Evolutionary conservation across 345 rosid species (phyloP).

Genomic region (Passiflora organensis): DNA sequence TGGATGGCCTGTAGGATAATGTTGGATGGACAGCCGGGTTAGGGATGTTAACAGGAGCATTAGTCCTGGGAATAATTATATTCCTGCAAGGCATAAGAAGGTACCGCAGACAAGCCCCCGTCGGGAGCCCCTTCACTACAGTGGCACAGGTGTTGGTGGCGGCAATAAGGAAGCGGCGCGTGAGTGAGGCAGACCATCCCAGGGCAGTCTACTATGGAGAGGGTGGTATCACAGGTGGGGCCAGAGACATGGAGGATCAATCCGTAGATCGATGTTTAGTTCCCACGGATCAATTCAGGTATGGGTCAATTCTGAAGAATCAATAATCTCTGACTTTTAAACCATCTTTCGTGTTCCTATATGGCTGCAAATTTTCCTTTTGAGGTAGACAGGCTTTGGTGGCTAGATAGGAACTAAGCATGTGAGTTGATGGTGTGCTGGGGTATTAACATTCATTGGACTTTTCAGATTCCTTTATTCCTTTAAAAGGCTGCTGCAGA

Average conservation of each 20-base stretch:
- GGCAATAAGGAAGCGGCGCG: slow-evolving; percentile 50
- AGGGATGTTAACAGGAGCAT: slow-evolving; percentile 44
- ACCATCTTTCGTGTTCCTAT: too few species aligned
- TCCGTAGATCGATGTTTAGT: slow-evolving; percentile 19
- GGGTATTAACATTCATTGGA: too few species aligned
- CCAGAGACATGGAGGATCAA: slow-evolving; percentile 9
- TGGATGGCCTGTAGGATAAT: slow-evolving; percentile 53
- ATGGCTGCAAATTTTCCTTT: too few species aligned
- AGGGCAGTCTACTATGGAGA: slow-evolving; percentile 34
- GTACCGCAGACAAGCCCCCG: slow-evolving; percentile 50
- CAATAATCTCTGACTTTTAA: too few species aligned
- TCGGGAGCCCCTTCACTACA: slow-evolving; percentile 65
- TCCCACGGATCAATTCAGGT: slow-evolving; percentile 65
- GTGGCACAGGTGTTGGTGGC: slow-evolving; percentile 74
- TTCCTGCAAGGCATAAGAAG: slow-evolving; percentile 53
- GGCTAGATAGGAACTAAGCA: too few species aligned
- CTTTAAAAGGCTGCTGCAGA: too few species aligned
- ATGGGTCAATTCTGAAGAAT: slow-evolving; percentile 1
- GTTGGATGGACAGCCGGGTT: slow-evolving; percentile 74
- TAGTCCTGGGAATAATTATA: slow-evolving; percentile 36
- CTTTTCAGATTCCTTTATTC: too few species aligned
- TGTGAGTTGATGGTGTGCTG: too few species aligned
- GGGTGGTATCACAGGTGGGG: slow-evolving; percentile 10
- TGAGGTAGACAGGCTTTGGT: too few species aligned
- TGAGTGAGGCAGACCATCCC: slow-evolving; percentile 33